Conservation (phyloP, 148 eudicot species). For the Linanthus parryae region DNA sequence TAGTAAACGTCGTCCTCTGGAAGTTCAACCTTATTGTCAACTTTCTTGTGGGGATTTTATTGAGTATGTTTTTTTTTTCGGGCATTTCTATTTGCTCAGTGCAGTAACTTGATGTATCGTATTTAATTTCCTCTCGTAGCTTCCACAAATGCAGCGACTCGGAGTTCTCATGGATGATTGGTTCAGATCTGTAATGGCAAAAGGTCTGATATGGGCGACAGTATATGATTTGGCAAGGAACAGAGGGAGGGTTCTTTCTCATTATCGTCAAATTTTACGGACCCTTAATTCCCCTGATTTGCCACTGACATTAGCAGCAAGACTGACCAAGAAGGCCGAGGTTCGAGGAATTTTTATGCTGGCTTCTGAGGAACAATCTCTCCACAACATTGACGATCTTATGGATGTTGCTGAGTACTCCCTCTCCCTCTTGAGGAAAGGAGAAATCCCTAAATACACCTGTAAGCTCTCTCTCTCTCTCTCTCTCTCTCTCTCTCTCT, state of each 20-base stretch:
- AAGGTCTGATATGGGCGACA: slow-evolving; percentile 20
- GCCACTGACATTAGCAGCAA: slow-evolving; percentile 15
- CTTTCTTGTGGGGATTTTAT: no score
- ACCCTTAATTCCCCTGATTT: slow-evolving; percentile 21
- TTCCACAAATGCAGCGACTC: no score
- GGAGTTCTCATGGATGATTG: no score
- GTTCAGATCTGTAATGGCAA: slow-evolving; percentile 13
- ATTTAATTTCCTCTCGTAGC: no score
- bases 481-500: no score
- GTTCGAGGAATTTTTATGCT: slow-evolving; percentile 17
- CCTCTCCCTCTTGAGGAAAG: slow-evolving; percentile 15
- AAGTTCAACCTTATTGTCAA: no score
- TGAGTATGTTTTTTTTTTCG: no score
- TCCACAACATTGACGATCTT: slow-evolving; percentile 20
- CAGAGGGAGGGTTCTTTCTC: slow-evolving; percentile 18
- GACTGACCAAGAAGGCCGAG: slow-evolving; percentile 18
- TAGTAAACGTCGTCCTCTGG: no score
- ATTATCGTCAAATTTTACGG: slow-evolving; percentile 18
- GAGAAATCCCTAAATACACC: slow-evolving; percentile 20
- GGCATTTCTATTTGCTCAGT: no score
- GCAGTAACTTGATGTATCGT: no score
- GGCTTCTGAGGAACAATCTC: slow-evolving; percentile 16
- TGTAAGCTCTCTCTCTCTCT: no score
- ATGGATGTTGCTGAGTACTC: slow-evolving; percentile 19
- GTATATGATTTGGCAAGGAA: slow-evolving; percentile 20